phyloP scores from a whole-genome alignment of 75 land plant species.

The Sequoiadendron giganteum region DNA sequence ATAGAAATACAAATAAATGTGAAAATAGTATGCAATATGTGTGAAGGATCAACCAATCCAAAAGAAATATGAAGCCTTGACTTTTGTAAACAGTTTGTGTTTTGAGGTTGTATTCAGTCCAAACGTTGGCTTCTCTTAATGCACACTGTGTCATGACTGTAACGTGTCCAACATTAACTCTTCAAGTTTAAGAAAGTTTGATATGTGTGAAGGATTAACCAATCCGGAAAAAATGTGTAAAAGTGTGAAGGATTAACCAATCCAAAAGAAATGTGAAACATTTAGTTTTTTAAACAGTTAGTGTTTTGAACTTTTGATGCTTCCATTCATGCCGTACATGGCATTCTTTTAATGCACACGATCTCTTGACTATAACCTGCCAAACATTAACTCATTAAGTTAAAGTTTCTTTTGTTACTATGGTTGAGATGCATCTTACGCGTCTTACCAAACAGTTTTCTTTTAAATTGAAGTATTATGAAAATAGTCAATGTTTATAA shows the following conservation, averaged over 20 bases:
- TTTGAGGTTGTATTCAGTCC: not conserved
- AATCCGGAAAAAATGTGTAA: not conserved
- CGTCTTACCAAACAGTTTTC: not conserved
- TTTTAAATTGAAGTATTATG: not conserved
- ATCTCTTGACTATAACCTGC: too few relatives aligned
- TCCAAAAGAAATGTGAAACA: not conserved
- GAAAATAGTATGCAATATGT: not conserved
- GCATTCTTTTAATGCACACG: too few relatives aligned
- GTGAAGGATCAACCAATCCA: not conserved
- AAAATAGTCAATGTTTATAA: not conserved
- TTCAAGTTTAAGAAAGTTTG: not conserved
- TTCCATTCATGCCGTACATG: not conserved
- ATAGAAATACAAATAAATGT: slow-evolving; percentile 9
- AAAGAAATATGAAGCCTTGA: not conserved
- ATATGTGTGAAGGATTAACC: not conserved
- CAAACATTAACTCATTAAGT: too few relatives aligned
- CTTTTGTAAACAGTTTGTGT: not conserved
- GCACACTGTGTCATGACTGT: not conserved
- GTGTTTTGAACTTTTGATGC: not conserved
- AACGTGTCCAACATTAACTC: not conserved
- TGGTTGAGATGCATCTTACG: not conserved
- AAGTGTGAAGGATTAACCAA: not conserved
- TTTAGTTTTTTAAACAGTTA: not conserved
- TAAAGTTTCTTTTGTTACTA: not conserved
- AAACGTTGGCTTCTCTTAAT: not conserved